Conservation (phyloP, 441 rosid species). For the Arabidopsis hybrid region DNA sequence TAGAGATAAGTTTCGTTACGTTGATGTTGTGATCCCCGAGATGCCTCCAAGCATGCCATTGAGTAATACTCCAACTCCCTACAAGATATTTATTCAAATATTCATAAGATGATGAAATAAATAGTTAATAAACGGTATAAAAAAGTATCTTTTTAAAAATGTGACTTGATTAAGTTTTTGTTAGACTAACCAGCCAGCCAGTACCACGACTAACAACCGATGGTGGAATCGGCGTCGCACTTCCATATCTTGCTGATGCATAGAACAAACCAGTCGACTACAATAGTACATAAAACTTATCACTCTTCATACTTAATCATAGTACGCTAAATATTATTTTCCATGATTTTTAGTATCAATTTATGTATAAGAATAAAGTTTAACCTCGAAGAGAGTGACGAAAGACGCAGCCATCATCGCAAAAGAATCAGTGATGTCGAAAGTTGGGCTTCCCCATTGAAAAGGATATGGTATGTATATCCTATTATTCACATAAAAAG, state of each 20-base stretch:
- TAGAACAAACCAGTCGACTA: slow-evolving; percentile 78
- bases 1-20: slow-evolving; percentile 44
- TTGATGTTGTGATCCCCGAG: slow-evolving; percentile 63
- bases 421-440: slow-evolving; percentile 64
- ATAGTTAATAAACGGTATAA: neutral
- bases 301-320: neutral
- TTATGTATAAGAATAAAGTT: neutral
- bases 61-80: slow-evolving; percentile 75
- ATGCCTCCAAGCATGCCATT: slow-evolving; percentile 64
- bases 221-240: slow-evolving; percentile 84
- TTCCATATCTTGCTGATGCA: slow-evolving; percentile 77
- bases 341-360: neutral
- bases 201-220: slow-evolving; percentile 78
- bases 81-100: slow-evolving; percentile 37
- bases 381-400: slow-evolving; percentile 82
- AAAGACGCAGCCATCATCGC: slow-evolving; percentile 78
- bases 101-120: slow-evolving; percentile 17
- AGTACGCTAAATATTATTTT: neutral
- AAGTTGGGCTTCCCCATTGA: slow-evolving; percentile 85
- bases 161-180: neutral
- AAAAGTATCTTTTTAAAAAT: neutral
- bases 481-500: slow-evolving; percentile 53
- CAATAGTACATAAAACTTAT: slow-evolving; percentile 10
- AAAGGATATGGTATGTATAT: slow-evolving; percentile 77
- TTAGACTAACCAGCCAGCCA: slow-evolving; percentile 76